phyloP scores from a whole-genome alignment of 2,329 filamentous ascomycete species.

The Ceratocystiopsis brevicomis region DNA sequence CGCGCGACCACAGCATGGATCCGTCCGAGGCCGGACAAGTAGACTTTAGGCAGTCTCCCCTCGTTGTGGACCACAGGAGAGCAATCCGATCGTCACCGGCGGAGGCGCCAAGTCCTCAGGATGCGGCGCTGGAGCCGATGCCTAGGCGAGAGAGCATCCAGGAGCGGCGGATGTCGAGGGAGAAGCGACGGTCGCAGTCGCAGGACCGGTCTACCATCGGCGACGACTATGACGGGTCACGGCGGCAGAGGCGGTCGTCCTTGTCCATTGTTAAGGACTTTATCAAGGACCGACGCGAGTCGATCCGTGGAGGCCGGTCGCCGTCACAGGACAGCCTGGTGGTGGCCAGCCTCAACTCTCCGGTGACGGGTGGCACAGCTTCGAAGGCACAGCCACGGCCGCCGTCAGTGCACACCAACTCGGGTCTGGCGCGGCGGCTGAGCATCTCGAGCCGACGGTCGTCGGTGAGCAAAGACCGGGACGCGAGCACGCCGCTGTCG shows the following conservation, averaged over 20 bases:
- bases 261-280: slow-evolving; percentile 40
- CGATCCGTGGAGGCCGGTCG: slow-evolving; percentile 25
- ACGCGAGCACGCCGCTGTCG: slow-evolving; percentile 13
- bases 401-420: slow-evolving; percentile 27
- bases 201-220: slow-evolving; percentile 15
- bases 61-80: slow-evolving; percentile 37
- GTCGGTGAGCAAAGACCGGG: slow-evolving; percentile 28
- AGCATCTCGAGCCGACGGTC: slow-evolving; percentile 46
- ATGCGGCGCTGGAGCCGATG: slow-evolving; percentile 9
- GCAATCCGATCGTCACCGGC: slow-evolving; percentile 15
- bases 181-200: slow-evolving; percentile 19
- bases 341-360: slow-evolving; percentile 10
- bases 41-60: slow-evolving; percentile 38
- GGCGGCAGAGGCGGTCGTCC: slow-evolving; percentile 32
- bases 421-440: slow-evolving; percentile 36
- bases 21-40: slow-evolving; percentile 26
- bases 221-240: slow-evolving; percentile 8
- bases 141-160: slow-evolving; percentile 25
- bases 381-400: slow-evolving; percentile 28
- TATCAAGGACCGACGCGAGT: slow-evolving; percentile 38
- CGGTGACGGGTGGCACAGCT: slow-evolving; percentile 11
- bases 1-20: slow-evolving; percentile 23
- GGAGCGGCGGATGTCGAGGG: slow-evolving; percentile 28
- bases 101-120: slow-evolving; percentile 1
- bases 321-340: slow-evolving; percentile 25